Conservation (phyloP, 148 eudicot genomes). For the Vaccinium macrocarpon region DNA sequence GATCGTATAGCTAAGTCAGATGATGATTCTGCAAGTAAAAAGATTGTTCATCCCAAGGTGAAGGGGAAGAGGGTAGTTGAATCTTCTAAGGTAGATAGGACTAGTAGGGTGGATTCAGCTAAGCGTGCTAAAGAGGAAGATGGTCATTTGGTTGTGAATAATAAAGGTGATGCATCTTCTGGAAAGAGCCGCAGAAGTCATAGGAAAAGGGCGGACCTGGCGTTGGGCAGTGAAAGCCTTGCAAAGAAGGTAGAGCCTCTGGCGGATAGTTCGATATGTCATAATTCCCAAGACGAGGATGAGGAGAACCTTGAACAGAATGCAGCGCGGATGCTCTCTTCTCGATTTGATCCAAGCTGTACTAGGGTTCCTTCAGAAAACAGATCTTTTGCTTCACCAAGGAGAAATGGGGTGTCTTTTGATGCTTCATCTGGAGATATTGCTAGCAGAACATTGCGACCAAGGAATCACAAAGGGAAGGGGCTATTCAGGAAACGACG, state of each 20-base stretch:
- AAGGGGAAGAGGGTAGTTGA: constrained; percentile 31
- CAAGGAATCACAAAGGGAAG: constrained; percentile 52
- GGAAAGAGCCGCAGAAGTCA: constrained; percentile 38
- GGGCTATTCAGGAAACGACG: constrained; percentile 55
- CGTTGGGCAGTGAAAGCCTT: constrained; percentile 28
- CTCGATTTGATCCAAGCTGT: constrained; percentile 91
- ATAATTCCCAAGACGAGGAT: constrained; percentile 51
- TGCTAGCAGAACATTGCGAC: constrained; percentile 59
- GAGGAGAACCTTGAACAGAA: constrained; percentile 94
- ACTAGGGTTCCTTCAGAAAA: constrained; percentile 52
- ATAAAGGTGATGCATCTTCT: constrained; percentile 31
- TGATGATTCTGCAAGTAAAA: constrained; percentile 20
- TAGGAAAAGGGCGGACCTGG: constrained; percentile 43
- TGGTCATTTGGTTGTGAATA: constrained; percentile 34
- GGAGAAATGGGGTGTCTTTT: constrained; percentile 35
- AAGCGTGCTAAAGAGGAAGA: constrained; percentile 30
- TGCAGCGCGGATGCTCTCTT: constrained; percentile 98
- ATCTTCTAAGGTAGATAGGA: constrained; percentile 31
- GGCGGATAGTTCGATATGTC: constrained; percentile 24
- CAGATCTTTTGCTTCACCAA: constrained; percentile 34
- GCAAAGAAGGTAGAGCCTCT: constrained; percentile 38
- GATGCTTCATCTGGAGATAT: constrained; percentile 42
- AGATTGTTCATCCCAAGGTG: constrained; percentile 26
- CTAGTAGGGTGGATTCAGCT: constrained; percentile 28
- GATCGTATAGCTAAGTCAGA: constrained; percentile 23